Evolutionary conservation across 2,329 filamentous ascomycete species (phyloP), one percentile per base, ranked within the genome.

Genomic region (Ophiosphaerella korrae): DNA sequence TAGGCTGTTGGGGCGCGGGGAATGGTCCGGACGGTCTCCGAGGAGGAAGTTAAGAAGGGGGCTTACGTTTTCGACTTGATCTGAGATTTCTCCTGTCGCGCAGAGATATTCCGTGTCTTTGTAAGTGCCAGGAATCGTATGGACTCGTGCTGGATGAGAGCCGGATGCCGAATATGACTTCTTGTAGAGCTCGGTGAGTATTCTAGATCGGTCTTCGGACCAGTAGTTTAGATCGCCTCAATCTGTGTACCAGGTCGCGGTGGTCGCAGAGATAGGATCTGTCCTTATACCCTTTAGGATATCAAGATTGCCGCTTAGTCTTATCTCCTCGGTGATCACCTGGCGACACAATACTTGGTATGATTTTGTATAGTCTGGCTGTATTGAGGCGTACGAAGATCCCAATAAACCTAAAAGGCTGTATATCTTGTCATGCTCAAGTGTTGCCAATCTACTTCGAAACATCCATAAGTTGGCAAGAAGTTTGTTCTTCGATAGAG

Each of bases 401-500:
- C 11, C 16, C 5, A 35, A 11, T 23, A 35, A 24, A 1, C 29
- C 41, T 18, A 44, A 23, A 14, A 35, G 5, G 18, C 16, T 31
- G n/a, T 44, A 44, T 9, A 44, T 44, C 41, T 44, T 44, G 32
- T 44, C 41, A 21, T 44, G 31, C 2, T 7, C 12, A 18, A 44
- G 12, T 13, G 13, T 35, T 12, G 41, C 41, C 5, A 34, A 18
- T 35, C 41, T 29, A 16, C 35, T 26, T 8, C 41, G 31, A 21
- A n/a, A 44, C 32, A 44, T 44, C 41, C 41, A 44, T 5, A 44
- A 32, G 7, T 33, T 35, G 7, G 41, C 41, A n/a, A 44, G 41
- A 11, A 44, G 31, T 23, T 33, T n/a, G 14, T 36, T 44, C 9
- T 8, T 44, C 12, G 14, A 12, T 11, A 11, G 31, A 13, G 14